Base-by-base conservation (phyloP, 1,139 yeast species). In the Casaregolazyma lundiana region DNA sequence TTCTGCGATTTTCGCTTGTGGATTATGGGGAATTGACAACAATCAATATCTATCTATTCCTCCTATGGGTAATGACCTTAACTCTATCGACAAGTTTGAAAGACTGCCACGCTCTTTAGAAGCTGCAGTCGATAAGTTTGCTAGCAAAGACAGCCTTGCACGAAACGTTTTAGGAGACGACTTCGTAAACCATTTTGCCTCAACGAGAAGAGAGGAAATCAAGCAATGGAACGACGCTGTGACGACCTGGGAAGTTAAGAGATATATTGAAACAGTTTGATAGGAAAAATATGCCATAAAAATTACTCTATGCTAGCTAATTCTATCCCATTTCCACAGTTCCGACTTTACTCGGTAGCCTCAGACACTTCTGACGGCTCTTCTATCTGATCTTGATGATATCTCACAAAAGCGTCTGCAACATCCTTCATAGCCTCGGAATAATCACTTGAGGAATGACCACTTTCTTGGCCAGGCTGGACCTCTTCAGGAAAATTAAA, bases 181-280 rank as follows among this genome's bases (percentile, higher is more conserved):
- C 6, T 66, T 66, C 53, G 70, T 66, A 6, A 68, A 66, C 32
- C 70, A 66, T 46, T 66, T 53, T 40, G 67, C 65, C 9, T 63
- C 54, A 6, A 66, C 70, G 2, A 53, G 70, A 20, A 47, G 50
- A 29, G 67, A 64, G 38, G 70, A 66, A 44, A 51, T 60, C 39
- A 42, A 47, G 6, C 54, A 54, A 43, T 66, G 66, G 60, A 61
- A 63, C 21, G 65, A 62, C 39, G 65, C 67, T 4, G 69, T 66
- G 2, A 66, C 70, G 11, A 60, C 63, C 48, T 66, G 69, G 68
- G 70, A 66, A 47, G 63, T 65, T 21, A 51, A 53, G 18, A 52
- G 70, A 45, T 66, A 66, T 48, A 57, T 65, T 32, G 70, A 66
- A 49, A 59, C 65, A n/a, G 63, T 60, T 11, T 26, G 13, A 26